Evolutionary conservation across 331 rosid genomes (phyloP), one percentile per base, ranked within the genome.

Genomic region (Spiraea crenata): DNA sequence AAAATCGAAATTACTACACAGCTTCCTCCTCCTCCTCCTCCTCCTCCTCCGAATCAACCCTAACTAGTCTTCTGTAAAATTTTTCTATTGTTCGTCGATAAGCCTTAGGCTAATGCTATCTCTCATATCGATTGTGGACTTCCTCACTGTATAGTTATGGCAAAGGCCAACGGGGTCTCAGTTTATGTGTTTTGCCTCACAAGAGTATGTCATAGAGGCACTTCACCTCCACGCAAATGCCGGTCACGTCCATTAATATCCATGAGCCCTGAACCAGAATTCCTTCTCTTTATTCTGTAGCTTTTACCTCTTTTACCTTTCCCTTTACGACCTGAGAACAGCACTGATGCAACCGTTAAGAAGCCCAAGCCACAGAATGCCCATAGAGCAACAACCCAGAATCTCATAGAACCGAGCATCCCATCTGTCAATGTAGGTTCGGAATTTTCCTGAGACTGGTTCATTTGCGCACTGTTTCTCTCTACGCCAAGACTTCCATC

Each of bases 311-410:
- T 85, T 20, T 78, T 67, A 45, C 90, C 84, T 79, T 81, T 76
- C 71, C 85, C 85, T 71, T 72, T 89, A 16, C 82, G 87, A 68
- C 89, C 89, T 5, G 93, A 83, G 61, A 79, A 89, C 81, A 81
- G 76, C 34, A 87, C 5, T 17, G 78, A 72, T 17, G 84, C 51
- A 3, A 84, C 86, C 20, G 79, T 83, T 77, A 88, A 67, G 84
- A 95, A 95, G 73, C 92, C 90, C 51, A 88, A 42, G 59, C 96
- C 99, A 8, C 93, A 92, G 72, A 87, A 56, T 17, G 72, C 91
- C 99, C 99, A 95, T 13, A 95, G 58, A 79, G 81, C 69, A 52
- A 95, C 65, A 58, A 91, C 80, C 97, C 97, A 95, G 71, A 89
- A 89, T 75, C 88, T 81, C 73, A 91, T 80, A 57, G 96, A 83